Evolutionary conservation across 192 early-diverging fungal species (phyloP).

Genomic region (Phycomyces nitens): DNA sequence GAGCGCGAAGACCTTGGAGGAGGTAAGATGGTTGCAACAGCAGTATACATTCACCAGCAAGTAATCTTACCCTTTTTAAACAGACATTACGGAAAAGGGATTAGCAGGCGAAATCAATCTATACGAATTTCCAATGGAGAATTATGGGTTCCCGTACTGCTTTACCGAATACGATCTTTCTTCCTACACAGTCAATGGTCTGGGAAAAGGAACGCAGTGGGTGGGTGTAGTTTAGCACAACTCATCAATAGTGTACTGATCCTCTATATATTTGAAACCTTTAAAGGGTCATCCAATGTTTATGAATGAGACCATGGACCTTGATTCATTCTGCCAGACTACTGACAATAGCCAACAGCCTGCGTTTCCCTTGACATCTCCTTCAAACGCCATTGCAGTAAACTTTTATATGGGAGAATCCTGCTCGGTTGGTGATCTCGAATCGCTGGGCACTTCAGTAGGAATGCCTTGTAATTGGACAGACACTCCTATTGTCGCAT

Average conservation of each 20-base stretch:
- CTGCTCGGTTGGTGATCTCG: conserved; percentile 23
- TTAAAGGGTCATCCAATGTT: conserved; percentile 11
- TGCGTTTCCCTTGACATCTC: conserved; percentile 4
- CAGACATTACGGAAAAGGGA: conserved; percentile 4
- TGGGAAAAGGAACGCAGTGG: conserved; percentile 7
- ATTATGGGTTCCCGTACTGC: conserved; percentile 23
- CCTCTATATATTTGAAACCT: not conserved
- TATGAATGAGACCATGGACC: conserved; percentile 2
- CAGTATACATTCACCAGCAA: not conserved
- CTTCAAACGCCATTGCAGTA: conserved; percentile 8
- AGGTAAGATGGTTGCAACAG: not conserved
- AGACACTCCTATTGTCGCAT: conserved; percentile 25
- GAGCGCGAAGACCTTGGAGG: conserved; percentile 4
- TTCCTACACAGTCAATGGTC: not conserved
- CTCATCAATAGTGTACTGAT: not conserved
- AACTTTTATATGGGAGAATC: conserved; percentile 20
- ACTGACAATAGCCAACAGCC: conserved; percentile 9
- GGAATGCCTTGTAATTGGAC: conserved; percentile 33
- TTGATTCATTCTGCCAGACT: conserved; percentile 18
- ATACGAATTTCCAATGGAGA: conserved; percentile 11
- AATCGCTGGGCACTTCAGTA: conserved; percentile 23
- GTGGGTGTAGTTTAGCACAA: not conserved
- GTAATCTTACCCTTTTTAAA: not conserved
- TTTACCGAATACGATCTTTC: conserved; percentile 16
- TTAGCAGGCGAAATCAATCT: conserved; percentile 20